Evolutionary conservation across 257 asterid species (phyloP), one percentile per base, ranked within the genome.

Genomic region (Vinca minor): DNA sequence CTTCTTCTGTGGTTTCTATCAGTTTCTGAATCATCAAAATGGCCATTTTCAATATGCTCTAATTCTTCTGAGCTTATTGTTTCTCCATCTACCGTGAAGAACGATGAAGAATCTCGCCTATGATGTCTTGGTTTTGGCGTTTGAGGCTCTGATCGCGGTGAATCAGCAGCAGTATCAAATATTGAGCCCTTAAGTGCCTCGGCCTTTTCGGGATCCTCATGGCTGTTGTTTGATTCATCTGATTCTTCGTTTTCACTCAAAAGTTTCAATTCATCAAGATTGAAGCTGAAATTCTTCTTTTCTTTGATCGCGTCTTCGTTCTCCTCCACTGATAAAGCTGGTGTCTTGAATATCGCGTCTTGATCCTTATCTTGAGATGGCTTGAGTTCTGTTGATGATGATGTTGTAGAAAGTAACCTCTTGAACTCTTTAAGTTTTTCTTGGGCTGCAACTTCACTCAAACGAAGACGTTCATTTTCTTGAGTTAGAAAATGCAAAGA

Each of bases 171-270:
- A 0, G 42, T 79, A 21, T 88, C 94, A n/a, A 86, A 85, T 29
- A 81, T 88, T 0, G 98, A 81, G 1, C 95, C 96, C 69, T 75
- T 82, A 0, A 82, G 72, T 3, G 84, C 86, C 71, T 87, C 89
- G 0, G 83, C 89, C 76, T 78, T 89, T 56, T 73, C 82, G 1
- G 94, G 84, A 58, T 81, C 87, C 41, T 84, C 91, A 3, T 81
- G 76, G 45, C 73, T 75, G 45, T 73, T 29, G 1, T 50, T 25
- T 13, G 64, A 69, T 0, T 75, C 77, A 0, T 59, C 61, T 0
- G 56, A 63, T 11, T 74, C 78, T 4, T 66, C 83, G 0, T 71
- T 59, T 42, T 78, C 86, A 10, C 70, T 76, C 75, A 77, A 56
- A 42, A 81, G 72, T 72, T 78, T 79, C 49, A 85, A n/a, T 26